Conservation (phyloP, 176 grass and related monocot genomes). For the Typha latifolia region DNA sequence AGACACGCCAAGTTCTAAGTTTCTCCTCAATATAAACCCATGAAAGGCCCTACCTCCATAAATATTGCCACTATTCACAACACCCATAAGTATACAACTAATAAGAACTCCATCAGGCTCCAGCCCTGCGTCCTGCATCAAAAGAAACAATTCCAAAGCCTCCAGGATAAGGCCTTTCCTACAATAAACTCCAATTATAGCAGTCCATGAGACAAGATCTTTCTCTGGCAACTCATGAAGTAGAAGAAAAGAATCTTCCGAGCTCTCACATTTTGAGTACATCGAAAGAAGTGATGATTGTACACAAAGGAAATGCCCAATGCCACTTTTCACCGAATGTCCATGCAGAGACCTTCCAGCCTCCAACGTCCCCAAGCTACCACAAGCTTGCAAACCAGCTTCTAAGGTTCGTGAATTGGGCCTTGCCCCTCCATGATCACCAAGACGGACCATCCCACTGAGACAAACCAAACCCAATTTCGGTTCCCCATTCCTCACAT, state of each 20-base stretch:
- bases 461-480: constrained; percentile 24
- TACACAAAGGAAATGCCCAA: constrained; percentile 17
- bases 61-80: constrained; percentile 26
- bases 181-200: constrained; percentile 46
- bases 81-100: constrained; percentile 43
- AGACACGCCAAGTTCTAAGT: constrained; percentile 26
- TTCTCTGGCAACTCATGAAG: constrained; percentile 47
- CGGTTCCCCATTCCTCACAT: constrained; percentile 38
- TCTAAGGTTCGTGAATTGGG: constrained; percentile 57
- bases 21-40: constrained; percentile 40
- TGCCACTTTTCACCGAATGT: constrained; percentile 28
- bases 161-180: constrained; percentile 28
- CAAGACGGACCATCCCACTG: constrained; percentile 31
- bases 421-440: neutral
- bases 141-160: constrained; percentile 26
- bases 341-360: constrained; percentile 52
- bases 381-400: constrained; percentile 46
- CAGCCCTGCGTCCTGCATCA: constrained; percentile 35
- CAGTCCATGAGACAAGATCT: constrained; percentile 71
- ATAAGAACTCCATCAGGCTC: constrained; percentile 55
- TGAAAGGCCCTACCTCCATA: constrained; percentile 45
- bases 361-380: constrained; percentile 27
- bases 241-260: constrained; percentile 28
- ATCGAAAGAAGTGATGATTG: constrained; percentile 48
- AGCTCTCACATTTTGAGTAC: constrained; percentile 55